phyloP scores from a whole-genome alignment of 225 moss, liverwort and hornwort species.

The Neckera pumila region DNA sequence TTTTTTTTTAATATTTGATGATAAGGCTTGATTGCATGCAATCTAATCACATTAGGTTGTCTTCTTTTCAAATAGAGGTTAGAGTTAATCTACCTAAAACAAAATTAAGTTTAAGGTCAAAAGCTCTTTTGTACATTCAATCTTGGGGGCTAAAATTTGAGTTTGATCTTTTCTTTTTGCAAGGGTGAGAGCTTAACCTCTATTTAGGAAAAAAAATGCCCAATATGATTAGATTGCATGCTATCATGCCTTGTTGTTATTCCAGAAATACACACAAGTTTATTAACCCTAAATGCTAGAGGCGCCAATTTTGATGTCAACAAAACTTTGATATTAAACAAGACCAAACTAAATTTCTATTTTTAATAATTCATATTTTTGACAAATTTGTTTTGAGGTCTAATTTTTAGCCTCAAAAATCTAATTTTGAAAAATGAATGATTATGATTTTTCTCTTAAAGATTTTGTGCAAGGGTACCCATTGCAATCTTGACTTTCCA shows the following conservation, averaged over 20 bases:
- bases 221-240: background rate
- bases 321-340: too few relatives aligned
- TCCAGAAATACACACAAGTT: background rate
- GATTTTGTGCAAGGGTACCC: too few relatives aligned
- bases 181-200: background rate
- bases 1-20: background rate
- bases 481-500: too few relatives aligned
- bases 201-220: background rate
- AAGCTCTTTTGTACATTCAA: background rate
- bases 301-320: too few relatives aligned
- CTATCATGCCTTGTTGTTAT: background rate
- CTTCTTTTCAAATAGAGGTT: background rate
- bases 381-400: too few relatives aligned
- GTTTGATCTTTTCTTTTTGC: background rate
- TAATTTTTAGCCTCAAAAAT: too few relatives aligned
- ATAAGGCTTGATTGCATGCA: background rate
- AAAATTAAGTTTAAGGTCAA: too few relatives aligned
- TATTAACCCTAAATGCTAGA: too few relatives aligned
- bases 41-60: background rate
- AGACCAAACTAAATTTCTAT: too few relatives aligned
- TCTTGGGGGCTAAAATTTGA: background rate
- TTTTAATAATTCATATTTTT: too few relatives aligned
- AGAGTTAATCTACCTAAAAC: accelerated
- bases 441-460: too few relatives aligned
- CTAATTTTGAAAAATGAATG: too few relatives aligned